phyloP scores from a whole-genome alignment of 257 asterid species.

The Capsicum baccatum region DNA sequence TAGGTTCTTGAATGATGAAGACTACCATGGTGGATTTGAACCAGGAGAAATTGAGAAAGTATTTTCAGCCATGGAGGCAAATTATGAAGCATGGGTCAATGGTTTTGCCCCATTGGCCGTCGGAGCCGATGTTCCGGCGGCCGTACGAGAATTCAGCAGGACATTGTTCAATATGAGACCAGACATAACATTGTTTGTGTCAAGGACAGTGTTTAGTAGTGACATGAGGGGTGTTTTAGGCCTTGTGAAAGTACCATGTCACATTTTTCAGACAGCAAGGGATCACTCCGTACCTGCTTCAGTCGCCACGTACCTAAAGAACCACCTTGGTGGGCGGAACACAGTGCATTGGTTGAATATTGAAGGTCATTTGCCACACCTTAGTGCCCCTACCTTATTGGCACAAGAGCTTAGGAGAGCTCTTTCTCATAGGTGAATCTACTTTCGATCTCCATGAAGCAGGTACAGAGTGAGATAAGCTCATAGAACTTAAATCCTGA shows the following conservation, averaged over 20 bases:
- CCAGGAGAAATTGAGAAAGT: conserved; percentile 66
- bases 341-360: conserved; percentile 65
- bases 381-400: conserved; percentile 80
- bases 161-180: conserved; percentile 93
- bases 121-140: conserved; percentile 96
- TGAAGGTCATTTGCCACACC: conserved; percentile 92
- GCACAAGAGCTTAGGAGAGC: conserved; percentile 82
- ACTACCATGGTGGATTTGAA: conserved; percentile 92
- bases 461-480: not conserved
- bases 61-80: conserved; percentile 84
- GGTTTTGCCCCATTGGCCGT: conserved; percentile 95
- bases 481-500: not conserved
- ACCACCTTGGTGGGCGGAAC: conserved; percentile 82
- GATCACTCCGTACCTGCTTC: conserved; percentile 89
- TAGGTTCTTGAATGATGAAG: conserved; percentile 74
- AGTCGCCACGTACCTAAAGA: conserved; percentile 69
- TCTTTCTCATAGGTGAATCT: conserved; percentile 41
- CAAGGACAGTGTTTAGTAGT: conserved; percentile 68
- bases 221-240: conserved; percentile 81
- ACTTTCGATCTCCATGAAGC: not conserved
- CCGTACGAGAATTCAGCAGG: conserved; percentile 81
- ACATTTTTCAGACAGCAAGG: conserved; percentile 77
- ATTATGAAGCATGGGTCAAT: conserved; percentile 90
- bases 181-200: conserved; percentile 82
- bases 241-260: conserved; percentile 77